Evolutionary conservation across 140 eudicot genomes (phyloP).

Genomic region (Stevia rebaudiana): DNA sequence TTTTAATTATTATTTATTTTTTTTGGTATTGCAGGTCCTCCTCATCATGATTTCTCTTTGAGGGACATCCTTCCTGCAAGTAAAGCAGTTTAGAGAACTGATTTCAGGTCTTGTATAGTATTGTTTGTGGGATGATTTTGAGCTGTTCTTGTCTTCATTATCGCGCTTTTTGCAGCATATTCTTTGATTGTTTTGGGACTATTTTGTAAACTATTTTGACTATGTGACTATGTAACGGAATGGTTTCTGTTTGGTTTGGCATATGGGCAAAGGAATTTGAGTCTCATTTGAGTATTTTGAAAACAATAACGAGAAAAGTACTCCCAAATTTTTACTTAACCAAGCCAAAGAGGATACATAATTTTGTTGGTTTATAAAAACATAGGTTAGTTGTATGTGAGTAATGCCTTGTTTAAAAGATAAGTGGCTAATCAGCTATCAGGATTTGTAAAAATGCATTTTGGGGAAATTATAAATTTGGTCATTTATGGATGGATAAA

Average conservation of each 20-base stretch:
- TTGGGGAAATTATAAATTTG: no score
- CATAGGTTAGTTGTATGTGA: no score
- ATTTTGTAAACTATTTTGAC: neutral
- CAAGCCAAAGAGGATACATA: no score
- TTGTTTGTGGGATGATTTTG: neutral
- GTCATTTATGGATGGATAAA: no score
- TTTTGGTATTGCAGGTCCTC: constrained; percentile 55
- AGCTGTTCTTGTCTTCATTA: neutral
- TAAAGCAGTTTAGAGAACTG: constrained; percentile 12
- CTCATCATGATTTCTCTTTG: constrained; percentile 82
- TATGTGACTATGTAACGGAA: neutral
- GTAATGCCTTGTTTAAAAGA: no score
- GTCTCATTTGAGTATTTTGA: neutral
- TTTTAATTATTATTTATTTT: neutral
- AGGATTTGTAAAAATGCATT: no score
- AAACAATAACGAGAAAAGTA: no score
- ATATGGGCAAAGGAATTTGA: neutral
- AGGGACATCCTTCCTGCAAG: constrained; percentile 60
- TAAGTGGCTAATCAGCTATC: no score
- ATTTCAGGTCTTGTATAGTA: constrained; percentile 15
- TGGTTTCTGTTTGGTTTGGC: neutral
- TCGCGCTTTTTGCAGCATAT: neutral
- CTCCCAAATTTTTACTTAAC: no score
- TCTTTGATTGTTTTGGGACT: constrained; percentile 4
- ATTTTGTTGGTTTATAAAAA: no score